Evolutionary conservation across 345 rosid species (phyloP).

Genomic region (Hevea brasiliensis): DNA sequence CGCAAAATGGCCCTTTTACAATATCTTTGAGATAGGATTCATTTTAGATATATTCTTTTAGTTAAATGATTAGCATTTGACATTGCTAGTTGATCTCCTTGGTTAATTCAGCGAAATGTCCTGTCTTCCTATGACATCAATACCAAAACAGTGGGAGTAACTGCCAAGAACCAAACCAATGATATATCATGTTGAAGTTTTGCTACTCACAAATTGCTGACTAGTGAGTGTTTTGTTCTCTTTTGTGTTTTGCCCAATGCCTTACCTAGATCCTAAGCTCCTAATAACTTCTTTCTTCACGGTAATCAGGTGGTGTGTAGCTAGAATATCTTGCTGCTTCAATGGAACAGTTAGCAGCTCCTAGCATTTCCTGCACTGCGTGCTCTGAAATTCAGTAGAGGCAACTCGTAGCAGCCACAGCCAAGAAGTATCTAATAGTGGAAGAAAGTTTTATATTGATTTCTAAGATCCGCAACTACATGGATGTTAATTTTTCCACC

Average conservation of each 20-base stretch:
- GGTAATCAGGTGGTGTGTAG: slow-evolving; percentile 9
- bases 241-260: slow-evolving; percentile 4
- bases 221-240: slow-evolving; percentile 9
- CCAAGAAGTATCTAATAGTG: slow-evolving; percentile 4
- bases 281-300: background rate
- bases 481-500: background rate
- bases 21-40: background rate
- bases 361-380: background rate
- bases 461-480: background rate
- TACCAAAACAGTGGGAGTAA: slow-evolving; percentile 40
- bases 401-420: slow-evolving; percentile 4
- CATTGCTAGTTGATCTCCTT: slow-evolving; percentile 34
- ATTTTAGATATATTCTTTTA: background rate
- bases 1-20: background rate
- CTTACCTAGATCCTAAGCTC: background rate
- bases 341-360: slow-evolving; percentile 6
- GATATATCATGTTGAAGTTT: slow-evolving; percentile 41
- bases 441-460: slow-evolving; percentile 14
- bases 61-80: slow-evolving; percentile 16
- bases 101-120: slow-evolving; percentile 47
- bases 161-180: slow-evolving; percentile 40
- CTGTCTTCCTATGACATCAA: slow-evolving; percentile 48
- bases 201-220: slow-evolving; percentile 22
- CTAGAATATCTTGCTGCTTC: slow-evolving; percentile 12
- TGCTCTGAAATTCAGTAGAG: too few relatives aligned